Base-by-base conservation (phyloP, 140 eudicot species). In the Erigeron philadelphicus region DNA sequence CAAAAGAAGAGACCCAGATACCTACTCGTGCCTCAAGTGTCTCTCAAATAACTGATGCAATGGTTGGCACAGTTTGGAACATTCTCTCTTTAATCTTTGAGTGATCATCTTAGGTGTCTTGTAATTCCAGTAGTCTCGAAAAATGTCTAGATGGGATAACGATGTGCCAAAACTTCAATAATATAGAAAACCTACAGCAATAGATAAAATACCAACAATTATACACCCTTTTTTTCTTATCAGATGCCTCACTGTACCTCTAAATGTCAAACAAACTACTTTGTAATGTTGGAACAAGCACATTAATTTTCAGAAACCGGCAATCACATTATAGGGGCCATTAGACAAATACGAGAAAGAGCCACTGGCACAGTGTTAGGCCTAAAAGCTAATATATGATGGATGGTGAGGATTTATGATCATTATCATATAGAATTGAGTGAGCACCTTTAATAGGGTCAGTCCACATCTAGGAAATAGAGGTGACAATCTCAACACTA, bases 111-210 rank as follows among this genome's bases (percentile, higher is more conserved):
- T 15, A 70, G 9, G 19, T 11, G n/a, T 9, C 42, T 58, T 58
- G 64, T 23, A 58, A n/a, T 58, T 62, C 67, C 53, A 31, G 38
- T 2, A 31, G 38, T 31, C 38, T 31, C 16, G 44, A 71, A 19
- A 59, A 35, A 56, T 7, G 53, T 47, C 38, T 31, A 31, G 13
- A 47, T 9, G 11, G 13, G 53, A 47, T 66, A 38, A 7, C 6
- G 57, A 31, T 75, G 74, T 45, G 72, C 61, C 73, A 77, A 71
- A 71, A 71, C 61, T 64, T 31, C 56, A 44, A 61, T 62, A 72
- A 60, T 69, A 61, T n/a, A 40, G n/a, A 68, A 60, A 3, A 23
- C 23, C 63, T 35, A 10, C 68, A 52, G 7, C n/a, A 47, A 7
- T 11, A 7, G n/a, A 47, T 11, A 47, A 47, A 9, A 1, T 47